Conservation (phyloP, 2,329 filamentous ascomycete genomes). For the Beauveria sp. region DNA sequence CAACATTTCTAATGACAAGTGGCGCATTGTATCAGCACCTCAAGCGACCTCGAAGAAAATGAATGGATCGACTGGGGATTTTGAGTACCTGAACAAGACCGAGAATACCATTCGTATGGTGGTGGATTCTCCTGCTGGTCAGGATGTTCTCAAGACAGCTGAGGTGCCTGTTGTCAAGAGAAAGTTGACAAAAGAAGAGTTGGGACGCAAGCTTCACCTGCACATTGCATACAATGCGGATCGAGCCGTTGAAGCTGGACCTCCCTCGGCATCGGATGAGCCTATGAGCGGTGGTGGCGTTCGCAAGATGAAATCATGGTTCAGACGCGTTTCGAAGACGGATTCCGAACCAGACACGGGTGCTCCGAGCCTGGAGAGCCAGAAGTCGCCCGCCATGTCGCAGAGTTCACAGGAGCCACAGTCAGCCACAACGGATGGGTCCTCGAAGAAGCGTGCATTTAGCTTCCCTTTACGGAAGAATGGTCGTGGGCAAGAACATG, state of each 20-base stretch:
- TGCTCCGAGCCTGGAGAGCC: slow-evolving; percentile 9
- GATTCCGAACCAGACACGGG: slow-evolving; percentile 4
- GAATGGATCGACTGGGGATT: slow-evolving; percentile 26
- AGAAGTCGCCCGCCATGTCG: slow-evolving; percentile 12
- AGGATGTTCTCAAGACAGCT: slow-evolving; percentile 26
- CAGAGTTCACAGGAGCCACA: slow-evolving; percentile 20
- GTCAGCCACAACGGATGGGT: slow-evolving; percentile 17
- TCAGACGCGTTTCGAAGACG: slow-evolving; percentile 38
- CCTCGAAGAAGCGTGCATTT: slow-evolving; percentile 45
- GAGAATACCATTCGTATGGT: slow-evolving; percentile 49
- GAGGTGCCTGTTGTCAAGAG: slow-evolving; percentile 36
- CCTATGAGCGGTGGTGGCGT: slow-evolving; percentile 16
- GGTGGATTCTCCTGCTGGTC: slow-evolving; percentile 33
- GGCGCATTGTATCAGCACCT: slow-evolving; percentile 40
- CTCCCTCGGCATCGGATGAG: slow-evolving; percentile 14
- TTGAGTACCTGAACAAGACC: slow-evolving; percentile 38
- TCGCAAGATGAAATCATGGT: slow-evolving; percentile 45
- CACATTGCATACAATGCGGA: slow-evolving; percentile 14
- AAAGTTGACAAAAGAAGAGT: slow-evolving; percentile 22
- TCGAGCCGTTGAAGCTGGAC: slow-evolving; percentile 14
- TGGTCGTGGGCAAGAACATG: slow-evolving; percentile 32
- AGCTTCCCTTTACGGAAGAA: slow-evolving; percentile 49
- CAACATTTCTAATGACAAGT: slow-evolving; percentile 24
- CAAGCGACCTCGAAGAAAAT: slow-evolving; percentile 24
- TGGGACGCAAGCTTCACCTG: slow-evolving; percentile 16